These are phyloP conservation scores for Elsinoe batatas DNA, from an alignment of 2,329 filamentous ascomycete genomes.

Conservation along the genomic window DNA sequence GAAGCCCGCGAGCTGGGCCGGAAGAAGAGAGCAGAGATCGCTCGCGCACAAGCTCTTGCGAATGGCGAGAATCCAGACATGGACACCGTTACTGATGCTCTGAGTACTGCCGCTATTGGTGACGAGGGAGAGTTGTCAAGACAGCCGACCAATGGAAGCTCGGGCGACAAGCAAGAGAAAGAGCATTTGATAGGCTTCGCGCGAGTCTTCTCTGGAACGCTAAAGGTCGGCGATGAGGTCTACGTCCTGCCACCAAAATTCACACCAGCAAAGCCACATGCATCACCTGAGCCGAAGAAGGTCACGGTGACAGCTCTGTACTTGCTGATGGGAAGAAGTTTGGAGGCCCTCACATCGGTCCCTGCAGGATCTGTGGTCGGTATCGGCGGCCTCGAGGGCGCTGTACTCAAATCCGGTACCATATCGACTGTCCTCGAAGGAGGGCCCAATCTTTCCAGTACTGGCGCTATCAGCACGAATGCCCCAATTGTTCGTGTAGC, in stretches of 20 bases:
- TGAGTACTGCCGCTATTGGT: conserved; percentile 53
- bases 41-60: conserved; percentile 59
- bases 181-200: conserved; percentile 94
- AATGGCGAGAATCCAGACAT: conserved; percentile 39
- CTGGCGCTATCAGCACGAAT: conserved; percentile 62
- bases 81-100: conserved; percentile 48
- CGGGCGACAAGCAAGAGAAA: conserved; percentile 45
- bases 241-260: conserved; percentile 93
- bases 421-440: conserved; percentile 81
- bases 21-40: conserved; percentile 81
- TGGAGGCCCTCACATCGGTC: conserved; percentile 74
- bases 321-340: conserved; percentile 84
- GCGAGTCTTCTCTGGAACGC: conserved; percentile 79
- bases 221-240: conserved; percentile 80
- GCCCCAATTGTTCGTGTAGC: conserved; percentile 86
- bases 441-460: conserved; percentile 79
- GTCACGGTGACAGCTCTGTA: conserved; percentile 82
- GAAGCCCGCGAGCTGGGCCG: conserved; percentile 82
- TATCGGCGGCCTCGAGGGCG: conserved; percentile 81
- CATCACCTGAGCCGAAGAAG: conserved; percentile 64
- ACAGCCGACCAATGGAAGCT: conserved; percentile 27
- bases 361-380: conserved; percentile 93
- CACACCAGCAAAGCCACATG: conserved; percentile 66
- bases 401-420: conserved; percentile 92
- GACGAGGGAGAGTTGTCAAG: conserved; percentile 29